These are phyloP conservation scores for Syncephalastrum racemosum DNA, from an alignment of 371 early-diverging fungal species.

Conservation along the genomic window DNA sequence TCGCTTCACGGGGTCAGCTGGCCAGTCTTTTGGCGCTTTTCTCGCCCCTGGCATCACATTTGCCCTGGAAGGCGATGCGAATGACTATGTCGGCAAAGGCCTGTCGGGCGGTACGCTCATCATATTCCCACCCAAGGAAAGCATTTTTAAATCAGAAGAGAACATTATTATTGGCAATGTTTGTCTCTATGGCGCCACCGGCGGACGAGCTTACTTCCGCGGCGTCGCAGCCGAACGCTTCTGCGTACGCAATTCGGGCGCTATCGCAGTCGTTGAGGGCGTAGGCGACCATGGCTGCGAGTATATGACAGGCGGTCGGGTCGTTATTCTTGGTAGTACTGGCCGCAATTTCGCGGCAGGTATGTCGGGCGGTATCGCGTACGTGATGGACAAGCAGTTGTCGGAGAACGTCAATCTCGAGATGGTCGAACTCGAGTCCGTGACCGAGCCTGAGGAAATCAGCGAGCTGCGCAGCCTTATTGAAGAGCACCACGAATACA, in stretches of 20 bases:
- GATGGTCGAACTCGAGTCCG: slow-evolving; percentile 84
- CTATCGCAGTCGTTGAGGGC: slow-evolving; percentile 93
- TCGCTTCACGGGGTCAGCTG: slow-evolving; percentile 90
- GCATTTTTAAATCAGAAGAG: slow-evolving; percentile 75
- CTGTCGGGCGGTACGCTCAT: slow-evolving; percentile 90
- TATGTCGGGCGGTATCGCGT: slow-evolving; percentile 94
- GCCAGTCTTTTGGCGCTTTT: slow-evolving; percentile 96
- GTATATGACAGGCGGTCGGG: slow-evolving; percentile 96
- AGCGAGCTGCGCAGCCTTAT: slow-evolving; percentile 75
- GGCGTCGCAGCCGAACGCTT: slow-evolving; percentile 98
- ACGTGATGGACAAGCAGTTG: slow-evolving; percentile 65
- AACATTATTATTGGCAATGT: slow-evolving; percentile 97
- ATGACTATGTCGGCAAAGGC: slow-evolving; percentile 98
- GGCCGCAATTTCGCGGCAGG: slow-evolving; percentile 96
- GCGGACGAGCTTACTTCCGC: slow-evolving; percentile 88
- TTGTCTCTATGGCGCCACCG: slow-evolving; percentile 95
- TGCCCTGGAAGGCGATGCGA: slow-evolving; percentile 95
- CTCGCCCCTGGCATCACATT: slow-evolving; percentile 88
- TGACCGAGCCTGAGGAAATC: slow-evolving; percentile 77
- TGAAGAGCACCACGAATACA: slow-evolving; percentile 77
- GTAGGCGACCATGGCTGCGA: slow-evolving; percentile 98
- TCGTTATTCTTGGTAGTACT: slow-evolving; percentile 78
- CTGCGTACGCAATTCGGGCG: slow-evolving; percentile 97
- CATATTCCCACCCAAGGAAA: slow-evolving; percentile 84
- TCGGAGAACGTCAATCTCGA: slow-evolving; percentile 76